phyloP scores from a whole-genome alignment of 2,329 filamentous ascomycete species.

The Xylaria sp. region DNA sequence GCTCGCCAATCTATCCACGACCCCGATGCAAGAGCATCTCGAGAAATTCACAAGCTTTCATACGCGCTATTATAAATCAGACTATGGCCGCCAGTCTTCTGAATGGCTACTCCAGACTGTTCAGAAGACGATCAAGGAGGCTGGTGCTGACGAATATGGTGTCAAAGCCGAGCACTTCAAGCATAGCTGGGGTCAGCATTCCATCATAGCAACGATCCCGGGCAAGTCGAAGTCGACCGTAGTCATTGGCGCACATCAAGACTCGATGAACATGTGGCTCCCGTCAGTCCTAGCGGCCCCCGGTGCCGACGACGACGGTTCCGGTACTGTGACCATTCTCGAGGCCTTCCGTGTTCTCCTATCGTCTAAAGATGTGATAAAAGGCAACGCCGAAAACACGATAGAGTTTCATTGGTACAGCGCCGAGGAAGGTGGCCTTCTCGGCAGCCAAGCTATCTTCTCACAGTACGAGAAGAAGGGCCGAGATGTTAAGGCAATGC shows the following conservation, averaged over 20 bases:
- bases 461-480: slow-evolving; percentile 77
- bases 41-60: slow-evolving; percentile 82
- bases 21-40: slow-evolving; percentile 80
- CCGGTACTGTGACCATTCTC: slow-evolving; percentile 91
- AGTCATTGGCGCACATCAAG: slow-evolving; percentile 91
- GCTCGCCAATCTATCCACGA: slow-evolving; percentile 75
- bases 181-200: slow-evolving; percentile 90
- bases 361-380: slow-evolving; percentile 73
- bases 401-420: slow-evolving; percentile 94
- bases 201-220: slow-evolving; percentile 90
- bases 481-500: slow-evolving; percentile 90
- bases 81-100: slow-evolving; percentile 83
- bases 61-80: slow-evolving; percentile 83
- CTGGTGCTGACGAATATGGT: slow-evolving; percentile 73
- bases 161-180: slow-evolving; percentile 79
- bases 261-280: slow-evolving; percentile 93
- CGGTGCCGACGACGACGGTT: slow-evolving; percentile 95
- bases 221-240: slow-evolving; percentile 86
- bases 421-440: slow-evolving; percentile 79
- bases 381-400: slow-evolving; percentile 82
- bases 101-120: slow-evolving; percentile 86
- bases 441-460: slow-evolving; percentile 85
- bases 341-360: slow-evolving; percentile 88
- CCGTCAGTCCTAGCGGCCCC: slow-evolving; percentile 86
- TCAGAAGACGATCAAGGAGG: slow-evolving; percentile 73